phyloP scores from a whole-genome alignment of 176 grass and related monocot genomes.

The Oropetium thomaeum region DNA sequence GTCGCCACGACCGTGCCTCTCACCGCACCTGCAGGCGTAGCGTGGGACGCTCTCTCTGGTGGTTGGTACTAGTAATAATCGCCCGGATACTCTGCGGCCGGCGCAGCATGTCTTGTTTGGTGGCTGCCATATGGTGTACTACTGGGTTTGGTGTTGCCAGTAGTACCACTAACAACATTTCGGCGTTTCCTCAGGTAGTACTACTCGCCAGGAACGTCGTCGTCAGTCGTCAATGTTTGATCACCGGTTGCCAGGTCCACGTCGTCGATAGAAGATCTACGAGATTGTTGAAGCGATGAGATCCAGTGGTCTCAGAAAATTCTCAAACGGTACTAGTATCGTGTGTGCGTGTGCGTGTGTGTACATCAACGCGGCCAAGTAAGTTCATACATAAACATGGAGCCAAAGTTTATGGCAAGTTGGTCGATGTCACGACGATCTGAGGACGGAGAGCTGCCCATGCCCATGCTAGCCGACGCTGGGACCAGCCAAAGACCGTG shows the following conservation, averaged over 20 bases:
- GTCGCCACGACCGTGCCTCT: neutral
- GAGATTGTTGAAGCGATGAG: neutral
- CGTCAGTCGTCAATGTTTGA: neutral
- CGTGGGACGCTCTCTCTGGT: no score
- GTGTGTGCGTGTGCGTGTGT: no score
- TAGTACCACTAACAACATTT: neutral
- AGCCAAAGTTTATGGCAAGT: neutral
- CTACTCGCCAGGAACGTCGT: neutral
- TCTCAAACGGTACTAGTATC: no score
- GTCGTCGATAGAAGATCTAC: neutral
- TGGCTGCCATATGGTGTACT: neutral
- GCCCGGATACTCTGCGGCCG: neutral
- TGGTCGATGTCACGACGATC: conserved; percentile 5
- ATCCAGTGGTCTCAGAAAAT: neutral
- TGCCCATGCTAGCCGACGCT: neutral
- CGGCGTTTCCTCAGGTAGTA: neutral
- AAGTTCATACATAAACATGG: neutral
- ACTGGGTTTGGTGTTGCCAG: neutral
- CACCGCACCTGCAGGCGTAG: neutral
- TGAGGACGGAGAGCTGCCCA: neutral
- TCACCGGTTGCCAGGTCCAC: neutral
- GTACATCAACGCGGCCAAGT: neutral
- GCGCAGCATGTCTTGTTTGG: neutral
- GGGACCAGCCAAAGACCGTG: neutral
- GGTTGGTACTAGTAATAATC: no score